Base-by-base conservation (phyloP, 805 yeast genomes). In the Candida suzukii region DNA sequence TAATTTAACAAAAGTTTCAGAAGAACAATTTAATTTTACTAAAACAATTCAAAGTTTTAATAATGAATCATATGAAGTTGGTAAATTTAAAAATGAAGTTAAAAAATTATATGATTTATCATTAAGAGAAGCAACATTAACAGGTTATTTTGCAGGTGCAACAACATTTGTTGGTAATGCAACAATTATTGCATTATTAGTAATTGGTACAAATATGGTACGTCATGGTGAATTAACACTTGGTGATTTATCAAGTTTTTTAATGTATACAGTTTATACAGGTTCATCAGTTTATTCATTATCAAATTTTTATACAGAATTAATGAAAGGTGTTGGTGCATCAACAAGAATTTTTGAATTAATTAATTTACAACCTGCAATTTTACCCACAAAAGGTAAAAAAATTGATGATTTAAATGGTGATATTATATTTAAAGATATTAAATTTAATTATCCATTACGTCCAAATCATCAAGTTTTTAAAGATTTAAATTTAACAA, bases 281-380 rank as follows among this genome's bases (percentile, higher is more conserved):
- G 98, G 96, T 0, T 71, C 88, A n/a, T 87, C 96, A 9, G 85
- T 90, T 52, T 84, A 85, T 61, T 96, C 97, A 0, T 59, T 91
- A 17, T 91, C 96, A 0, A 85, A 84, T 53, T 91, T 91, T 58
- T 91, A 90, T 57, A 80, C 95, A 2, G 98, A 91, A 60, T 67
- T 91, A 44, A 91, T 91, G 97, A 91, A 91, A 65, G 98, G 97
- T 42, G 85, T 90, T 8, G 98, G 98, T 39, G 97, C 98, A 0
- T 93, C 96, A 0, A 82, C 88, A 39, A 70, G 98, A 45, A 76
- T 91, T 21, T 90, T 91, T 66, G 98, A 91, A 58, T 68, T 91
- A 38, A 78, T 83, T 45, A 93, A 85, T 46, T 71, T 88, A 60
- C 70, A 78, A 48, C 95, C 97, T 0, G 60, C 68, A 11, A 87